phyloP scores from a whole-genome alignment of 345 rosid genomes.

The Stellera chamaejasme region DNA sequence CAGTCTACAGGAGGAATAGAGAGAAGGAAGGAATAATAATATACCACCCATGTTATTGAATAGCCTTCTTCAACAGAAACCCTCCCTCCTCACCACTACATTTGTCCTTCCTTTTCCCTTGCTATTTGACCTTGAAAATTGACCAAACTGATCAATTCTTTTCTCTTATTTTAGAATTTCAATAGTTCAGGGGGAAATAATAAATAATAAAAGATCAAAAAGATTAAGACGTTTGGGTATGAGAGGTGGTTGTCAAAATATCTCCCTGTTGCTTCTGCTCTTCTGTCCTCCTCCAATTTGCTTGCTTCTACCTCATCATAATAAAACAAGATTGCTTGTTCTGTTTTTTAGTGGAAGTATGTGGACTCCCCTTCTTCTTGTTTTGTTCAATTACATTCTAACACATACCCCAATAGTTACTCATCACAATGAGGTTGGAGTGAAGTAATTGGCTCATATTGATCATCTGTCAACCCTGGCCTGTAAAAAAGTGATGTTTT shows the following conservation, averaged over 20 bases:
- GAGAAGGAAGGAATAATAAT: slow-evolving; percentile 19
- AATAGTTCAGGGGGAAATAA: background rate
- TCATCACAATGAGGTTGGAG: too few species aligned
- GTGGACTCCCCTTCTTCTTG: background rate
- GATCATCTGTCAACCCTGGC: background rate
- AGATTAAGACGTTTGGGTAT: slow-evolving; percentile 5
- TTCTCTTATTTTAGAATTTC: background rate
- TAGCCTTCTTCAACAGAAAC: slow-evolving; percentile 5
- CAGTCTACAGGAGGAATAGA: slow-evolving; percentile 22
- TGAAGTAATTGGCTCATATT: background rate
- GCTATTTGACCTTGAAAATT: slow-evolving; percentile 6
- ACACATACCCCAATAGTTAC: too few species aligned
- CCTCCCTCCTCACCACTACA: slow-evolving; percentile 21
- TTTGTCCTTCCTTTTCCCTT: slow-evolving; percentile 11
- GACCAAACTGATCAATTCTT: background rate
- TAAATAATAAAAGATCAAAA: background rate
- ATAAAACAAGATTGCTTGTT: slow-evolving; percentile 5
- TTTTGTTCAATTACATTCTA: too few species aligned
- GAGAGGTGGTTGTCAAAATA: slow-evolving; percentile 15
- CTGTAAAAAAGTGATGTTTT: background rate
- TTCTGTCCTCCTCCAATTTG: slow-evolving; percentile 22
- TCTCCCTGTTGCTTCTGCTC: slow-evolving; percentile 17
- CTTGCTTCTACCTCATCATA: slow-evolving; percentile 13
- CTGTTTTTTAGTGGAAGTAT: slow-evolving; percentile 2
- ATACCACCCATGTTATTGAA: slow-evolving; percentile 25